Percentiles rank a stretch among this genome's conserved stretches.
phyloP scores from a whole-genome alignment of 2,329 filamentous ascomycete genomes.

The Fusarium staphyleae region DNA sequence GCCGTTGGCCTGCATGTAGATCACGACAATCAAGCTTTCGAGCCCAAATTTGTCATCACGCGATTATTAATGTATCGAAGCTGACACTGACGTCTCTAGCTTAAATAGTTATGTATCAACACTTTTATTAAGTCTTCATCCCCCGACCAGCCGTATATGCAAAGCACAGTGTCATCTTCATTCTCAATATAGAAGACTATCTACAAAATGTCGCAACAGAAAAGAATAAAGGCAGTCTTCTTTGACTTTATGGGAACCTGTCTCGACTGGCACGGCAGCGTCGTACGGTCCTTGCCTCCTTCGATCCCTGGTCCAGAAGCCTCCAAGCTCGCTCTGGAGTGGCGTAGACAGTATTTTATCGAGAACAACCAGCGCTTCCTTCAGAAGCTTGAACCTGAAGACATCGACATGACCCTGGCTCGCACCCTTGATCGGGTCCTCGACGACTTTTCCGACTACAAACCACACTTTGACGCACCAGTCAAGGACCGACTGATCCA shows the following conservation, averaged over 20 bases:
- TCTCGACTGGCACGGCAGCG: slow-evolving; percentile 59
- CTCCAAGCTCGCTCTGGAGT: slow-evolving; percentile 56
- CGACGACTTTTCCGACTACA: neutral
- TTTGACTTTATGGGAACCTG: slow-evolving; percentile 68
- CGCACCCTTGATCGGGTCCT: slow-evolving; percentile 50
- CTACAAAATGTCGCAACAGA: neutral
- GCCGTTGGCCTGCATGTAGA: too few relatives aligned
- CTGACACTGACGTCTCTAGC: too few relatives aligned
- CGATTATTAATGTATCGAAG: too few relatives aligned
- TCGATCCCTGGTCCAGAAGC: slow-evolving; percentile 42
- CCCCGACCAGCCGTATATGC: too few relatives aligned
- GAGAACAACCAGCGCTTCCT: slow-evolving; percentile 51
- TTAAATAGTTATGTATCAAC: too few relatives aligned
- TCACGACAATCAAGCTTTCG: too few relatives aligned
- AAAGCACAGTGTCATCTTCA: too few relatives aligned
- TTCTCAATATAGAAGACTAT: too few relatives aligned
- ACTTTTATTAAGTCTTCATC: too few relatives aligned
- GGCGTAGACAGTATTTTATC: slow-evolving; percentile 59
- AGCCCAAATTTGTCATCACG: too few relatives aligned
- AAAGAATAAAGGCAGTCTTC: slow-evolving; percentile 54
- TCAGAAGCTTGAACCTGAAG: slow-evolving; percentile 47
- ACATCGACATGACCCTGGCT: slow-evolving; percentile 59
- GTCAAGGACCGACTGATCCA: slow-evolving; percentile 40
- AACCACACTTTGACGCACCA: slow-evolving; percentile 22
- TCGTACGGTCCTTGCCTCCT: slow-evolving; percentile 47